A percentile compares a stretch with the other conserved stretches of the same genome.
phyloP scores from a whole-genome alignment of 2,329 filamentous ascomycete species.

The Colletotrichum gigasporum region DNA sequence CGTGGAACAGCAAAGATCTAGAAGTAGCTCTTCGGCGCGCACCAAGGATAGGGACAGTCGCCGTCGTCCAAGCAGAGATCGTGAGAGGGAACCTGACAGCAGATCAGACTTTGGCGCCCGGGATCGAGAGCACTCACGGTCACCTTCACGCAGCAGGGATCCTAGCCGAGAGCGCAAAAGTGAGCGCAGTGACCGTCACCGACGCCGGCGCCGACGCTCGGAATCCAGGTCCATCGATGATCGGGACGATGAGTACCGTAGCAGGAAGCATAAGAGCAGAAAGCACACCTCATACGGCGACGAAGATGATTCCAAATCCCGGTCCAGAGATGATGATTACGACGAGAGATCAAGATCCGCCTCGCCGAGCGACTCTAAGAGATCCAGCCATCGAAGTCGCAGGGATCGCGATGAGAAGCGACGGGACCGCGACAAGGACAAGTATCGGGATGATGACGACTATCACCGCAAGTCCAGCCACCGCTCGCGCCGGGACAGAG shows the following conservation, averaged over 20 bases:
- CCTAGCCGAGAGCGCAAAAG: slow-evolving; percentile 56
- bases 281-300: slow-evolving; percentile 52
- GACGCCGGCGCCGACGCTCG: slow-evolving; percentile 66
- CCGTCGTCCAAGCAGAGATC: slow-evolving; percentile 45
- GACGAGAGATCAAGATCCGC: slow-evolving; percentile 70
- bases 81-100: slow-evolving; percentile 40
- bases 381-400: slow-evolving; percentile 68
- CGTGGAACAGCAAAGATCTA: slow-evolving; percentile 49
- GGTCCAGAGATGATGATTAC: slow-evolving; percentile 48
- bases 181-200: slow-evolving; percentile 45
- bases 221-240: slow-evolving; percentile 56
- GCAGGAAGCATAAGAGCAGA: slow-evolving; percentile 58
- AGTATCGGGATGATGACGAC: slow-evolving; percentile 57
- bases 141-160: slow-evolving; percentile 45
- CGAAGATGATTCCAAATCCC: slow-evolving; percentile 53
- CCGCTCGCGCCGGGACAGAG: slow-evolving; percentile 54
- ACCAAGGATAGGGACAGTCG: slow-evolving; percentile 46
- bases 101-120: slow-evolving; percentile 31
- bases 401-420: slow-evolving; percentile 62
- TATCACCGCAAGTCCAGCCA: slow-evolving; percentile 51
- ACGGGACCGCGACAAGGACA: slow-evolving; percentile 50
- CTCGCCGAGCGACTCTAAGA: slow-evolving; percentile 68
- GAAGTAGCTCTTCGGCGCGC: slow-evolving; percentile 58
- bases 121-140: slow-evolving; percentile 41
- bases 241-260: slow-evolving; percentile 57